A percentile compares a stretch with the other conserved stretches of the same genome.
These are phyloP conservation scores for Geotrichum carabidarum DNA, from an alignment of 1,139 yeast genomes.

Conservation along the genomic window DNA sequence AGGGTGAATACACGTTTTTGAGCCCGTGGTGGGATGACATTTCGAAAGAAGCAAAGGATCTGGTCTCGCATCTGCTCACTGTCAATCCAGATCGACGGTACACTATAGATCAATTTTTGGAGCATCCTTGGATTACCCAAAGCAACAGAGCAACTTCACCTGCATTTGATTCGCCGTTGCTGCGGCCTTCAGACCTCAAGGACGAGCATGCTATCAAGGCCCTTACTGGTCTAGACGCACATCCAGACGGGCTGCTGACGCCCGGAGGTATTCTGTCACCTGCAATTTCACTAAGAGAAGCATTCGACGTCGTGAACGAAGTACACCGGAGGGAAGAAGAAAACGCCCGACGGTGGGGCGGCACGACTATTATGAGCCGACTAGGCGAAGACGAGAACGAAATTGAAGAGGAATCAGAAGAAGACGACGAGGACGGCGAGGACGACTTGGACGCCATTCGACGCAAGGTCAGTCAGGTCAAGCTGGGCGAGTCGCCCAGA, in stretches of 20 bases:
- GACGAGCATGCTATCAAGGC: background rate
- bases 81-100: constrained; percentile 78
- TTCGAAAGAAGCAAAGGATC: constrained; percentile 67
- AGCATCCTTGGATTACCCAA: constrained; percentile 75
- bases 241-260: background rate
- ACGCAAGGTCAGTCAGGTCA: background rate
- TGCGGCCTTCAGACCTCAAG: background rate
- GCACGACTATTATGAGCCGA: background rate
- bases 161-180: constrained; percentile 13
- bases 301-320: constrained; percentile 92
- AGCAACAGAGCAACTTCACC: constrained; percentile 26
- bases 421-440: constrained; percentile 5
- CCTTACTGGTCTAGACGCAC: constrained; percentile 7
- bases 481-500: background rate
- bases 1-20: constrained; percentile 79
- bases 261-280: constrained; percentile 55
- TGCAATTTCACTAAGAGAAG: constrained; percentile 89
- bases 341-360: constrained; percentile 38
- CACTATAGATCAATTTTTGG: constrained; percentile 68
- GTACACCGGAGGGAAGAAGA: constrained; percentile 92
- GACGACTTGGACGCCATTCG: constrained; percentile 2
- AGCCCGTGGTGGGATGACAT: constrained; percentile 98
- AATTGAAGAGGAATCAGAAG: constrained; percentile 15
- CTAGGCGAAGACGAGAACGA: constrained; percentile 10
- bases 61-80: constrained; percentile 70